Conservation (phyloP, 495 filamentous ascomycete species). For the Talaromyces nanjingensis region DNA sequence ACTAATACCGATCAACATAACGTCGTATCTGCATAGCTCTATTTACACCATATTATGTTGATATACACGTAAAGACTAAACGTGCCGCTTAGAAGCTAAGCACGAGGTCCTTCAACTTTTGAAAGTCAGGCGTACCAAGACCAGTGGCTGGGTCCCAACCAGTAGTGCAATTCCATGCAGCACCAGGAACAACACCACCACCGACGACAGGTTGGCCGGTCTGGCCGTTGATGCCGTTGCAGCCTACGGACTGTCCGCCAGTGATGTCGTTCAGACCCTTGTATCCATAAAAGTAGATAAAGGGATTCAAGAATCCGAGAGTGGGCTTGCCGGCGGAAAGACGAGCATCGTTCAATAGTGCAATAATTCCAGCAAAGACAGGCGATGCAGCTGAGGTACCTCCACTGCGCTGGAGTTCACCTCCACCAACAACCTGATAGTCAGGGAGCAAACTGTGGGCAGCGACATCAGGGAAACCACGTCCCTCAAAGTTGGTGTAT, state of each 20-base stretch:
- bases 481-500: conserved; percentile 50
- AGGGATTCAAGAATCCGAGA: conserved; percentile 71
- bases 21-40: not conserved
- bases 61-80: conserved; percentile 13
- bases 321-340: conserved; percentile 44
- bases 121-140: conserved; percentile 48
- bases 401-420: conserved; percentile 39
- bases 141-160: conserved; percentile 61
- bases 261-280: conserved; percentile 58
- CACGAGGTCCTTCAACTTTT: conserved; percentile 24
- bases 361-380: conserved; percentile 54
- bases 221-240: conserved; percentile 42
- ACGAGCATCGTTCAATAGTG: conserved; percentile 62
- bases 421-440: conserved; percentile 49
- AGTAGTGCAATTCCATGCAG: conserved; percentile 44
- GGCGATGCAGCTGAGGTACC: conserved; percentile 66
- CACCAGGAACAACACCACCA: conserved; percentile 28
- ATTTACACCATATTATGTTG: not conserved
- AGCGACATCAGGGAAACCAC: conserved; percentile 67
- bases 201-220: conserved; percentile 23
- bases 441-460: conserved; percentile 49
- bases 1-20: not conserved
- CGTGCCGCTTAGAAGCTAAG: conserved; percentile 14
- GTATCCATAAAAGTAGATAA: conserved; percentile 53
- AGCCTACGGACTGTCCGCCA: conserved; percentile 53